These are phyloP conservation scores for Conticribra guillardii DNA, from an alignment of 108 stramenopile species.

Conservation along the genomic window DNA sequence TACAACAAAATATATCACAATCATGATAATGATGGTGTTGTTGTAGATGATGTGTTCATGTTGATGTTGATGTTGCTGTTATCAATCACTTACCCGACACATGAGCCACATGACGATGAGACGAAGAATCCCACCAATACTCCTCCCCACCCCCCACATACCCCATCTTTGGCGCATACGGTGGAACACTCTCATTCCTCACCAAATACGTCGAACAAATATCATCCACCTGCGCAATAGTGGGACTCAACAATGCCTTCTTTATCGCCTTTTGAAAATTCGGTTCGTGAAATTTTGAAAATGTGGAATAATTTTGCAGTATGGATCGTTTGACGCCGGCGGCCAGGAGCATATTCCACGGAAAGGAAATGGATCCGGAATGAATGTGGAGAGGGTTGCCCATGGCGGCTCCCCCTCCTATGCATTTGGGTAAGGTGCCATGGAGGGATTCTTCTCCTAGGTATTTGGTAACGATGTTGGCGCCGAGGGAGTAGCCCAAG, in stretches of 20 bases:
- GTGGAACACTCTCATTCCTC: conserved; percentile 70
- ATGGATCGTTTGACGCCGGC: conserved; percentile 74
- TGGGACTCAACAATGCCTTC: conserved; percentile 55
- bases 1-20: too few relatives aligned
- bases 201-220: conserved; percentile 63
- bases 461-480: conserved; percentile 86
- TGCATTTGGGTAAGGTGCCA: conserved; percentile 73
- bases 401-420: conserved; percentile 74
- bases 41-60: too few relatives aligned
- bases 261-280: conserved; percentile 56
- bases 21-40: too few relatives aligned
- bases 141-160: conserved; percentile 58
- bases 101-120: conserved; percentile 66
- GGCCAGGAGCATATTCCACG: conserved; percentile 63
- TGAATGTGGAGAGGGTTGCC: conserved; percentile 81
- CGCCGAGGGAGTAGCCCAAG: conserved; percentile 80
- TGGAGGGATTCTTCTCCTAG: conserved; percentile 85
- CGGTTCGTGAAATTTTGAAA: conserved; percentile 50
- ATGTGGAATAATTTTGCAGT: conserved; percentile 48
- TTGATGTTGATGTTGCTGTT: too few relatives aligned
- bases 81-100: conserved; percentile 48
- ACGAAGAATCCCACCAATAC: conserved; percentile 78
- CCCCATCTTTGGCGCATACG: conserved; percentile 67
- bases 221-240: conserved; percentile 73
- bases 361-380: conserved; percentile 54